Percentiles rank a stretch among this genome's conserved stretches.
phyloP scores from a whole-genome alignment of 371 early-diverging fungal species.

The Mortierella sp. region DNA sequence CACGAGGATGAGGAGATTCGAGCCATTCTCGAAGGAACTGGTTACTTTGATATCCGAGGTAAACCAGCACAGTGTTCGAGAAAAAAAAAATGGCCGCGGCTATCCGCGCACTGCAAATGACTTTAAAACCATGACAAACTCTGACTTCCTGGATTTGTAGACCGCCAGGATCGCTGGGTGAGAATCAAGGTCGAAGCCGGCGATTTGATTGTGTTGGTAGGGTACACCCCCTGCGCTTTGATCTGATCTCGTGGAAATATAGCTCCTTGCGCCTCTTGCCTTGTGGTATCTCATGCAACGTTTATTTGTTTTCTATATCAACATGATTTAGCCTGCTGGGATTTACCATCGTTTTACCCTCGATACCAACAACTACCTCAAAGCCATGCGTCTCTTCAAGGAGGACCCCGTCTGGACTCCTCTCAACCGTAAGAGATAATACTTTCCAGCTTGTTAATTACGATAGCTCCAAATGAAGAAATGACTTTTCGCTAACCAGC shows the following conservation, averaged over 20 bases:
- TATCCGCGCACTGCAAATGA: too few species aligned
- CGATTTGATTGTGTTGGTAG: constrained; percentile 91
- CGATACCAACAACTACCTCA: constrained; percentile 86
- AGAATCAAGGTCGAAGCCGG: constrained; percentile 80
- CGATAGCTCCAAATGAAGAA: too few species aligned
- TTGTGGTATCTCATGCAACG: too few species aligned
- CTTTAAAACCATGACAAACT: too few species aligned
- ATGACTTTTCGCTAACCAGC: too few species aligned
- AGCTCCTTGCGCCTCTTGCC: too few species aligned
- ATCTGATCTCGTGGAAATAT: background rate
- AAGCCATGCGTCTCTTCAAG: constrained; percentile 93
- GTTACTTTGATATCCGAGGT: constrained; percentile 90
- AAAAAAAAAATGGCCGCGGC: constrained; percentile 1
- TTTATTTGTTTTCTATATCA: too few species aligned
- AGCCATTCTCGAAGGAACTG: constrained; percentile 88
- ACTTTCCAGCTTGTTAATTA: background rate
- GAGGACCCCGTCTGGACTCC: constrained; percentile 96
- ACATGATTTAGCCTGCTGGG: constrained; percentile 81
- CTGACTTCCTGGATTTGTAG: constrained; percentile 35
- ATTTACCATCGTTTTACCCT: constrained; percentile 96
- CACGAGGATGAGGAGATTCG: constrained; percentile 98
- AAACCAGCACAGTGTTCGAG: background rate
- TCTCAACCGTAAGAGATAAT: constrained; percentile 77
- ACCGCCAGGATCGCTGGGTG: constrained; percentile 87
- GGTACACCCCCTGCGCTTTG: background rate